These are phyloP conservation scores for Stropharia rugosoannulata DNA, from an alignment of 768 basidiomycete genomes.

Conservation along the genomic window DNA sequence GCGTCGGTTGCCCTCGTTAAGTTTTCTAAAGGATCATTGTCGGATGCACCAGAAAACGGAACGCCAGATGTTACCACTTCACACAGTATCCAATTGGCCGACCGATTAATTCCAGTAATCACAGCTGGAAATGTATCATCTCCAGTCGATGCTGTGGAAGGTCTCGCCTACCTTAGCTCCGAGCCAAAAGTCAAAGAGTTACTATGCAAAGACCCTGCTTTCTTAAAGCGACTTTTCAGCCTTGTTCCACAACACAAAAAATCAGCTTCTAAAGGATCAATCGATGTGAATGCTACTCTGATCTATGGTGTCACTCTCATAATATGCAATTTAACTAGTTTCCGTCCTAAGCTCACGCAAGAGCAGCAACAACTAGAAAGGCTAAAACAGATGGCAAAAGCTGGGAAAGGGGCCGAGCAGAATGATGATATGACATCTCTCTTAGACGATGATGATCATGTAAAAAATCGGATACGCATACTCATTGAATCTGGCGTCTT, in stretches of 20 bases:
- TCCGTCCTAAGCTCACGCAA: conserved; percentile 68
- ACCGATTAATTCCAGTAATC: conserved; percentile 58
- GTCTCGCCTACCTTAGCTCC: conserved; percentile 78
- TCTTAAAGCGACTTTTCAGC: conserved; percentile 58
- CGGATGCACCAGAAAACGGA: conserved; percentile 40
- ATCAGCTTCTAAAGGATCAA: conserved; percentile 9
- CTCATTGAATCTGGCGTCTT: conserved; percentile 64
- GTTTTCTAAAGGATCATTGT: conserved; percentile 55
- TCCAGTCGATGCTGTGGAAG: conserved; percentile 72
- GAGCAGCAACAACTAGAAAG: conserved; percentile 85
- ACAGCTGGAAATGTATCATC: conserved; percentile 40
- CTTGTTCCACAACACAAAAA: conserved; percentile 53
- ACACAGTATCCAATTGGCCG: conserved; percentile 46
- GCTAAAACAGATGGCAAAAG: conserved; percentile 71
- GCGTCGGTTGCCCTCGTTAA: conserved; percentile 80
- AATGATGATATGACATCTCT: conserved; percentile 28
- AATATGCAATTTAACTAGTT: conserved; percentile 70
- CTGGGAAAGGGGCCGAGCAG: conserved; percentile 27
- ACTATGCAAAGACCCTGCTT: conserved; percentile 50
- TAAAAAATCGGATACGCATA: conserved; percentile 56
- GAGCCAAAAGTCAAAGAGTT: conserved; percentile 61
- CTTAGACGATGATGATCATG: conserved; percentile 67
- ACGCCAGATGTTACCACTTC: conserved; percentile 11
- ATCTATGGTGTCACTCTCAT: conserved; percentile 80
- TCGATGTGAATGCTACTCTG: conserved; percentile 46